These are phyloP conservation scores for Cystofilobasidium ferigula DNA, from an alignment of 768 basidiomycete genomes.

Conservation along the genomic window DNA sequence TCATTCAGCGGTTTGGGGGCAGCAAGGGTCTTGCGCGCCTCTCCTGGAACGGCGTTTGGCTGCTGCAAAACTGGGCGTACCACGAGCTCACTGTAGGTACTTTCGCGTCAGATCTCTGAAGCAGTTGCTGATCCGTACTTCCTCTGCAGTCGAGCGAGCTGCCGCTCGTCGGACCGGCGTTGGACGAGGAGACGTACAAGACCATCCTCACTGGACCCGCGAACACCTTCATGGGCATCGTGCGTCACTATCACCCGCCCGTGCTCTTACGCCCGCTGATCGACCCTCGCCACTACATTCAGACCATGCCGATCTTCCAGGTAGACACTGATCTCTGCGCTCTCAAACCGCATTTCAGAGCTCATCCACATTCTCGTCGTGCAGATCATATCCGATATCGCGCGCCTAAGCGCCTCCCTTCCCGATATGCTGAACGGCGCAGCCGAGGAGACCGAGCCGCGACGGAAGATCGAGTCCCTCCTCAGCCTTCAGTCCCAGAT, in stretches of 20 bases:
- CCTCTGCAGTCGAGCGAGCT: neutral
- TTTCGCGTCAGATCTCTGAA: neutral
- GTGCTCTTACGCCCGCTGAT: no score
- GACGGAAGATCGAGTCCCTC: constrained; percentile 15
- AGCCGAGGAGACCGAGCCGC: constrained; percentile 5
- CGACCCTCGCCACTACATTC: neutral
- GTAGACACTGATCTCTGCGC: neutral
- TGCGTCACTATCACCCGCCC: neutral
- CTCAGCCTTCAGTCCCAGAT: constrained; percentile 12
- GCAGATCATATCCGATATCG: constrained; percentile 24
- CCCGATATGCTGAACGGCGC: neutral
- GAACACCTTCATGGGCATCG: constrained; percentile 2
- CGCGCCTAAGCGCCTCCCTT: constrained; percentile 7
- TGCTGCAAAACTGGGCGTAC: constrained; percentile 20
- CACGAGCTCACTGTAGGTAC: constrained; percentile 15
- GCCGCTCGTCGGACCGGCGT: neutral
- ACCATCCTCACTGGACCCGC: neutral
- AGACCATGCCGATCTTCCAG: constrained; percentile 13
- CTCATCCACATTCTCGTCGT: neutral
- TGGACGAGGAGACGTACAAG: constrained; percentile 4
- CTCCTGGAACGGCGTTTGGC: neutral
- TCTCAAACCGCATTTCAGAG: neutral
- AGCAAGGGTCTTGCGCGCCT: neutral
- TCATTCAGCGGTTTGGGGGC: constrained; percentile 18
- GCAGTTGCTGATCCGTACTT: neutral